Conservation (phyloP, 2,329 filamentous ascomycete species). For the Penicillium glabrum region DNA sequence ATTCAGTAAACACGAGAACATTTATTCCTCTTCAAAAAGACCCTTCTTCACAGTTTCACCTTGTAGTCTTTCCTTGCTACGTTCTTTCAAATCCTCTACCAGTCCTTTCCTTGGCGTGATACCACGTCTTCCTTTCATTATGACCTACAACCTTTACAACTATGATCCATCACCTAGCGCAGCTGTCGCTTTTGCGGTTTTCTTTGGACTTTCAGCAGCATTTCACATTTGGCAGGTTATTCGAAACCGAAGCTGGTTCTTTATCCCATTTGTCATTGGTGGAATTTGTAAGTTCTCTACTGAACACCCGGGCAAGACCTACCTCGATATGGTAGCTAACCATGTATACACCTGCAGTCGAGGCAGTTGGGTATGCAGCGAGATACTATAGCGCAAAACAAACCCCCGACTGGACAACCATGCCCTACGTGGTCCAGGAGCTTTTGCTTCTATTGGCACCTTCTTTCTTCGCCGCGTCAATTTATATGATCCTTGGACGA, state of each 20-base stretch:
- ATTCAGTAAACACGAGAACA: background rate
- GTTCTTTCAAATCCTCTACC: background rate
- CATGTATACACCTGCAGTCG: constrained; percentile 1
- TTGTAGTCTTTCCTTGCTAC: background rate
- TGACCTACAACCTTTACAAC: constrained; percentile 17
- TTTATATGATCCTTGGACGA: constrained; percentile 26
- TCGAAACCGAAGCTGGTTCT: constrained; percentile 21
- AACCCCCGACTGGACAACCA: constrained; percentile 19
- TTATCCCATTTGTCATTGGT: constrained; percentile 44
- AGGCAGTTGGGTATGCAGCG: constrained; percentile 13
- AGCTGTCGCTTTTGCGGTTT: constrained; percentile 12
- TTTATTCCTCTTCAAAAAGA: background rate
- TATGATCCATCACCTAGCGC: constrained; percentile 13
- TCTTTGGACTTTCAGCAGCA: constrained; percentile 28
- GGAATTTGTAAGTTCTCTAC: constrained; percentile 16
- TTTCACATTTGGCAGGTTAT: constrained; percentile 16
- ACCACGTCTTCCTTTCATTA: background rate
- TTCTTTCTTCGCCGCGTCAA: constrained; percentile 22
- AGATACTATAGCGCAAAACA: constrained; percentile 13
- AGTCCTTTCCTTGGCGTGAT: background rate
- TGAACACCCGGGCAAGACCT: background rate
- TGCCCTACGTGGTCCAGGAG: constrained; percentile 20
- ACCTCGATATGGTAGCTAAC: background rate
- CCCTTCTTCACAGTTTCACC: background rate
- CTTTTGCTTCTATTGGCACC: constrained; percentile 23